Base-by-base conservation (phyloP, 352 stramenopile species). In the Globisporangium nodosum region DNA sequence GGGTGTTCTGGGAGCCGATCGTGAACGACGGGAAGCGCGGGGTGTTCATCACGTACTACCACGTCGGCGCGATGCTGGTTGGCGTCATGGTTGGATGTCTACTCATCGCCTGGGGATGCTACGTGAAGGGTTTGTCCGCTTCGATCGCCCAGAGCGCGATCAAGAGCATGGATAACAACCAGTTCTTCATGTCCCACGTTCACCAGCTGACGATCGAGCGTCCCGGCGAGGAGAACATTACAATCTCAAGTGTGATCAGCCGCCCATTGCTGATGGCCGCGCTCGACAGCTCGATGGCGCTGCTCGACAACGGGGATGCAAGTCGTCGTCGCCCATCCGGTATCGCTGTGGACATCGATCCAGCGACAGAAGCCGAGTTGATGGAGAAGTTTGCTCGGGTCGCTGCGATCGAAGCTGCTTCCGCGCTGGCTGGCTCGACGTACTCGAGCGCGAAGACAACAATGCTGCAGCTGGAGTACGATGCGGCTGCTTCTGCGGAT, bases 11-110 rank as follows among this genome's bases (percentile, higher is more conserved):
- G 81, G 74, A 90, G 40, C 68, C 76, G 13, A 89, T 93, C 50
- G 78, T 80, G 35, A 88, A 85, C 49, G 76, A 86, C 33, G 81
- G 84, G 39, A 87, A 91, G 54, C 68, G 63, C 53, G 84, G 84
- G 30, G 78, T 93, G 45, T 90, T 93, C 57, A 90, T 93, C 62
- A 87, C 84, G 20, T 90, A 89, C 51, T 86, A 85, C 43, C 80
- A 90, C 54, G 74, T 85, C 27, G 77, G 75, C 13, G 77, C 76
- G 6, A 86, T 90, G 80, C 63, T 73, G 33, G 49, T 87, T 11
- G 58, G 74, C 24, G 65, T 68, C 37, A 64, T 77, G 30, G 61
- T 81, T 3, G 76, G 64, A 2, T 81, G 65, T 48, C 61, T 85
- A 5, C 53, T 92, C 20, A 71, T 92, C 49, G 79, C 81, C 12